A percentile compares a stretch with the other conserved stretches of the same genome.
phyloP scores from a whole-genome alignment of 148 eudicot species.

The Nepenthes mirabilis region DNA sequence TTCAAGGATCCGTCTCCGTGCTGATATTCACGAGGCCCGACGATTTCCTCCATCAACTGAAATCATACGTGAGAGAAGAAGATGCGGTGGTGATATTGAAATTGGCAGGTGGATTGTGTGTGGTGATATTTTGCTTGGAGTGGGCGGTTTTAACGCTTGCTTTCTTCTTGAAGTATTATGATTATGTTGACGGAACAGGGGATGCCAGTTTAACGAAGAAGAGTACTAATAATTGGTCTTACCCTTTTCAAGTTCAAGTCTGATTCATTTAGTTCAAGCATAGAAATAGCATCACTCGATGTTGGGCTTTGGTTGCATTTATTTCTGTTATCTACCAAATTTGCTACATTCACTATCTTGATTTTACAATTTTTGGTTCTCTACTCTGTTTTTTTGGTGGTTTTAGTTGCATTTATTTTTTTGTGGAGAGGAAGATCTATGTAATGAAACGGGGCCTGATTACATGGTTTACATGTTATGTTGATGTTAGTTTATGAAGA shows the following conservation, averaged over 20 bases:
- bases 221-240: conserved; percentile 5
- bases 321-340: too few relatives aligned
- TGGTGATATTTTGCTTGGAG: conserved; percentile 28
- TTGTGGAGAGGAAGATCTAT: too few relatives aligned
- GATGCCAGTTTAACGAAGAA: conserved; percentile 1
- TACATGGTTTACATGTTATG: too few relatives aligned
- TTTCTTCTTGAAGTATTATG: conserved; percentile 29
- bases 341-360: too few relatives aligned
- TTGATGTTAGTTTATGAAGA: too few relatives aligned
- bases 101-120: conserved; percentile 37
- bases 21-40: conserved; percentile 32
- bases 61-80: conserved; percentile 42
- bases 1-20: conserved; percentile 48
- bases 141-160: conserved; percentile 39
- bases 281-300: not conserved
- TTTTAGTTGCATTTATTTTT: too few relatives aligned
- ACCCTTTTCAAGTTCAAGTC: conserved; percentile 7
- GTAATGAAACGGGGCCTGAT: too few relatives aligned
- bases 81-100: conserved; percentile 36
- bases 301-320: conserved; percentile 4
- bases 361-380: too few relatives aligned
- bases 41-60: conserved; percentile 24
- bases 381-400: too few relatives aligned
- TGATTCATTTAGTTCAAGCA: not conserved
- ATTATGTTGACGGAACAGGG: conserved; percentile 4